Conservation (phyloP, 2,329 filamentous ascomycete genomes). For the Aspergillus niger region DNA sequence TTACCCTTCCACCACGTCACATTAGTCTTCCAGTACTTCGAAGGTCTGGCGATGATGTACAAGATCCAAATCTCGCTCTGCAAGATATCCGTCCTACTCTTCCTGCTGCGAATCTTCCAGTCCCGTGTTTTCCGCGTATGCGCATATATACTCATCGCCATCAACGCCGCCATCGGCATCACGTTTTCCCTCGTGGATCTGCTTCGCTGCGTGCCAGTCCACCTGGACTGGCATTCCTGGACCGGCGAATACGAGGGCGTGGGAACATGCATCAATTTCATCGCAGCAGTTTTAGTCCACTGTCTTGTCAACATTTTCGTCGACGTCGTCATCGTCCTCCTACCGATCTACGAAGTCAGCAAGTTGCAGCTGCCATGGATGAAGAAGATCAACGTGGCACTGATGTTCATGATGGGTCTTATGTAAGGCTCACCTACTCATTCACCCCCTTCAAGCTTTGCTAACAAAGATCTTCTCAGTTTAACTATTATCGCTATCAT, state of each 20-base stretch:
- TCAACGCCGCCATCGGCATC: slow-evolving; percentile 24
- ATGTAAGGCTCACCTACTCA: slow-evolving; percentile 9
- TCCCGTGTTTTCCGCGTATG: slow-evolving; percentile 19
- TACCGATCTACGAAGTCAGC: slow-evolving; percentile 25
- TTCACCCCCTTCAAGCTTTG: neutral
- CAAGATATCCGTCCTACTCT: slow-evolving; percentile 29
- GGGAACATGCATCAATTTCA: slow-evolving; percentile 25
- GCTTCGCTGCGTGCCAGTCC: slow-evolving; percentile 24
- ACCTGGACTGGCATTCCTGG: slow-evolving; percentile 25
- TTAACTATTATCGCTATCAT: slow-evolving; percentile 29
- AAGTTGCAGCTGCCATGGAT: slow-evolving; percentile 21
- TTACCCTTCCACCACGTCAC: slow-evolving; percentile 24
- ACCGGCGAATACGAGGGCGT: slow-evolving; percentile 7
- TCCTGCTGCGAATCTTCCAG: slow-evolving; percentile 27
- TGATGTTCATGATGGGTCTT: slow-evolving; percentile 25
- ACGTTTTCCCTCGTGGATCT: slow-evolving; percentile 22
- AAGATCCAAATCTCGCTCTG: slow-evolving; percentile 26
- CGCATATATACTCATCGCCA: slow-evolving; percentile 21
- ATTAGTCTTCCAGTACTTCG: slow-evolving; percentile 17
- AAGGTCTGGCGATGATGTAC: slow-evolving; percentile 22
- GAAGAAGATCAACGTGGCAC: slow-evolving; percentile 21
- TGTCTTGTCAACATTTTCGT: slow-evolving; percentile 25
- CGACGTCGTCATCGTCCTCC: slow-evolving; percentile 24
- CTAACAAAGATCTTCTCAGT: slow-evolving; percentile 12
- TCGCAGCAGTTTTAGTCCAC: slow-evolving; percentile 19